Evolutionary conservation across 495 filamentous ascomycete genomes (phyloP).

Genomic region (Coniosporium apollinis): DNA sequence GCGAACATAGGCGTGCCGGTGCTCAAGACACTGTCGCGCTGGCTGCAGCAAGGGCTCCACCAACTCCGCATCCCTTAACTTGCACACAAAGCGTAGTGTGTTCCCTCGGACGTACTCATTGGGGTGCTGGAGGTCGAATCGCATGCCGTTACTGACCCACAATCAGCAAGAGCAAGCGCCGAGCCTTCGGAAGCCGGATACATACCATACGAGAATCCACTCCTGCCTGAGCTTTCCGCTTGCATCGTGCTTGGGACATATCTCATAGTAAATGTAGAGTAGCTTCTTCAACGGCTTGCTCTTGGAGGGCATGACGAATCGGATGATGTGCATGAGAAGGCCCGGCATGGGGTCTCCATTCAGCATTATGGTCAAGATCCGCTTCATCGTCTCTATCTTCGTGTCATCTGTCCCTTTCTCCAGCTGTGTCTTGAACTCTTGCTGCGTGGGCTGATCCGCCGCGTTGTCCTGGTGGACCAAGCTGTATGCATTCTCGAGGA

Average conservation of each 20-base stretch:
- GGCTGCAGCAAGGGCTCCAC: constrained; percentile 91
- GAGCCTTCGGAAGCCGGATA: too few relatives aligned
- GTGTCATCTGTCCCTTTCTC: constrained; percentile 95
- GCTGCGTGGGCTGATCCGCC: constrained; percentile 73
- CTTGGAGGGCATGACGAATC: constrained; percentile 97
- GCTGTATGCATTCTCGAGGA: constrained; percentile 85
- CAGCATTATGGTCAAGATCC: constrained; percentile 90
- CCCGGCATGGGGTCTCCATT: constrained; percentile 93
- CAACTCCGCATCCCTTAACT: constrained; percentile 87
- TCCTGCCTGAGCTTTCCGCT: constrained; percentile 94
- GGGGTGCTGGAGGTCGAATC: constrained; percentile 89
- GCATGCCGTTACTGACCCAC: constrained; percentile 91
- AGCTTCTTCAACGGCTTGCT: constrained; percentile 95
- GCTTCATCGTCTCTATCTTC: constrained; percentile 97
- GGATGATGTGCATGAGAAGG: constrained; percentile 98
- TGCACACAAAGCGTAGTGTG: constrained; percentile 90
- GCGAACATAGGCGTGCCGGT: constrained; percentile 91
- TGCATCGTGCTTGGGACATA: constrained; percentile 87
- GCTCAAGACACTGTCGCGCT: constrained; percentile 77
- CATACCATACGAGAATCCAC: constrained; percentile 98
- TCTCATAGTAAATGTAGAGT: constrained; percentile 98
- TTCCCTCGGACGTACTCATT: constrained; percentile 98
- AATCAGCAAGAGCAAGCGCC: constrained; percentile 4
- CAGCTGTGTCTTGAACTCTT: constrained; percentile 82
- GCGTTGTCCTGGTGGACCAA: constrained; percentile 91